Evolutionary conservation across 129 eudicot species (phyloP).

Genomic region (Chrysanthemum makinoi): DNA sequence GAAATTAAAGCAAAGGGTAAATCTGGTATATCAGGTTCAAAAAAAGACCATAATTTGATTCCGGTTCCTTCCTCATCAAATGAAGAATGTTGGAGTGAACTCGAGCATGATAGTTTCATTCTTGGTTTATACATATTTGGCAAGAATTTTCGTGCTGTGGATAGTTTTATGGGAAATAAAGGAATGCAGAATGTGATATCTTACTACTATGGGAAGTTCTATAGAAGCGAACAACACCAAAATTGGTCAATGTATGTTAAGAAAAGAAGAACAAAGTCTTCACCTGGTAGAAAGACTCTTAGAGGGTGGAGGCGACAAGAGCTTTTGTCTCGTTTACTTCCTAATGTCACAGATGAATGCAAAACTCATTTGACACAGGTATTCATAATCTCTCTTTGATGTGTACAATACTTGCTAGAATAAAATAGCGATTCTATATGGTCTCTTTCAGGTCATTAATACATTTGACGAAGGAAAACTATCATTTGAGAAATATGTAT

Average conservation of each 20-base stretch:
- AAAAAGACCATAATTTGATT: slow-evolving; percentile 6
- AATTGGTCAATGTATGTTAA: slow-evolving; percentile 46
- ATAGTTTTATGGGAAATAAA: slow-evolving; percentile 42
- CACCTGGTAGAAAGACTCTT: slow-evolving; percentile 49
- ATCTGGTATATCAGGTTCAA: neutral
- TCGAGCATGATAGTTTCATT: slow-evolving; percentile 48
- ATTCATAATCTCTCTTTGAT: neutral
- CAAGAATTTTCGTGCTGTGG: slow-evolving; percentile 49
- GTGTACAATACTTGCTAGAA: neutral
- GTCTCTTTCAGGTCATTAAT: neutral
- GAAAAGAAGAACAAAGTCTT: slow-evolving; percentile 32
- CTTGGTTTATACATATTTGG: slow-evolving; percentile 59
- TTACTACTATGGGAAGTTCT: slow-evolving; percentile 51
- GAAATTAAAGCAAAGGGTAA: slow-evolving; percentile 7
- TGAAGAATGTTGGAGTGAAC: slow-evolving; percentile 40
- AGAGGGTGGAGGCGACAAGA: slow-evolving; percentile 54
- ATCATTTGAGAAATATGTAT: neutral
- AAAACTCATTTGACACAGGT: slow-evolving; percentile 48
- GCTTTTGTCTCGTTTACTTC: slow-evolving; percentile 42
- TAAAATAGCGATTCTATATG: neutral
- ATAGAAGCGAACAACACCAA: slow-evolving; percentile 35
- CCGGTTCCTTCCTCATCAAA: slow-evolving; percentile 37
- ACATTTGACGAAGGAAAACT: neutral
- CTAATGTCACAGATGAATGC: slow-evolving; percentile 47
- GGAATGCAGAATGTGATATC: slow-evolving; percentile 40